phyloP scores from a whole-genome alignment of 148 eudicot genomes.

The Rhododendron molle region DNA sequence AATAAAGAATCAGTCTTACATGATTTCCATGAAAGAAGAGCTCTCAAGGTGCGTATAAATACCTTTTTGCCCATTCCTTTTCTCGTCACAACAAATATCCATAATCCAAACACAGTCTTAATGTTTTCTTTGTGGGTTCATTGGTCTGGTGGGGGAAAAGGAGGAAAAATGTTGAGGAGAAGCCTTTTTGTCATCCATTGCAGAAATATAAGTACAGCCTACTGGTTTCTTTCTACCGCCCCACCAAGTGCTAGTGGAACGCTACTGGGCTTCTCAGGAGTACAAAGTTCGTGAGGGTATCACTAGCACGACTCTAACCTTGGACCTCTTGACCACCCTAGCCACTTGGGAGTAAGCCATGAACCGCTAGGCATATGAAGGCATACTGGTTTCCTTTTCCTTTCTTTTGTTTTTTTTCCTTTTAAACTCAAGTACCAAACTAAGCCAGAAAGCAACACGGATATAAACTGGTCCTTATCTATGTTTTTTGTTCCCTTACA shows the following conservation, averaged over 20 bases:
- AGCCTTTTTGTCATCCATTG: neutral
- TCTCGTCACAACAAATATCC: neutral
- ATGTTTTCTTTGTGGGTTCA: neutral
- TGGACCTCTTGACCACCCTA: too few relatives aligned
- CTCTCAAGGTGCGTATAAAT: slow-evolving; percentile 51
- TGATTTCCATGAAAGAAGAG: slow-evolving; percentile 52
- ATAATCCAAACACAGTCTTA: neutral
- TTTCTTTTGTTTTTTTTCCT: neutral
- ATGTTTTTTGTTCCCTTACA: neutral
- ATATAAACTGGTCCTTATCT: neutral
- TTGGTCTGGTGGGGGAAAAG: neutral
- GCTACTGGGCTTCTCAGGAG: too few relatives aligned
- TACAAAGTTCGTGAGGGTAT: too few relatives aligned
- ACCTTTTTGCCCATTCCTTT: neutral
- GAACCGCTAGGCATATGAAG: too few relatives aligned
- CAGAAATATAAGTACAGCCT: neutral
- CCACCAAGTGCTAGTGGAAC: too few relatives aligned
- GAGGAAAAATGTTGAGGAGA: neutral
- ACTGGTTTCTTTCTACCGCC: neutral
- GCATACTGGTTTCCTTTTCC: neutral
- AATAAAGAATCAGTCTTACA: slow-evolving; percentile 61
- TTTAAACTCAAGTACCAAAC: neutral
- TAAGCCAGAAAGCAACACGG: neutral
- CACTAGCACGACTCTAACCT: too few relatives aligned
- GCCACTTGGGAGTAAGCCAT: too few relatives aligned